phyloP scores from a whole-genome alignment of 148 eudicot genomes.

The Vaccinium macrocarpon region DNA sequence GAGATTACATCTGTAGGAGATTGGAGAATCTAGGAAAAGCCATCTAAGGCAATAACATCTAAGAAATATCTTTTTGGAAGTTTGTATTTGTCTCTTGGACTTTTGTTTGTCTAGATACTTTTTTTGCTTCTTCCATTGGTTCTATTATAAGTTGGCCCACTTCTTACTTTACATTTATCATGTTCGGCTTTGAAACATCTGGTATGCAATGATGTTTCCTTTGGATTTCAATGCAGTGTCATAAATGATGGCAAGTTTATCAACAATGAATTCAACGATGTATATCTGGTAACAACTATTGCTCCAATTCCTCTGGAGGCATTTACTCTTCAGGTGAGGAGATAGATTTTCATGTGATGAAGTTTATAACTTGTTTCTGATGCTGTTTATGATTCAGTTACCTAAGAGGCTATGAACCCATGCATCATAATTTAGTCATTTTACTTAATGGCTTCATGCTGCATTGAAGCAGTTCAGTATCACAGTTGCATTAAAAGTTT shows the following conservation, averaged over 20 bases:
- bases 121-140: not conserved
- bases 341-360: slow-evolving; percentile 7
- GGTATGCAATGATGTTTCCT: not conserved
- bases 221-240: slow-evolving; percentile 50
- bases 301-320: slow-evolving; percentile 89
- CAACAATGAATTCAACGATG: slow-evolving; percentile 90
- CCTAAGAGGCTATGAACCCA: slow-evolving; percentile 1
- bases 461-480: not conserved
- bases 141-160: not conserved
- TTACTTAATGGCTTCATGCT: not conserved
- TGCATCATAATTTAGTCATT: not conserved
- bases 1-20: not conserved
- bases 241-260: slow-evolving; percentile 75
- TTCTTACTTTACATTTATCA: not conserved
- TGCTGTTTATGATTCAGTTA: slow-evolving; percentile 7
- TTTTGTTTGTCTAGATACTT: not conserved
- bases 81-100: not conserved
- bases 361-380: not conserved
- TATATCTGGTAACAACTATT: slow-evolving; percentile 77
- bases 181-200: slow-evolving; percentile 14
- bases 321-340: slow-evolving; percentile 82
- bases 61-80: not conserved
- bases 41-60: not conserved
- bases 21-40: slow-evolving; percentile 7
- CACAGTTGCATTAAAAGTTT: not conserved